Evolutionary conservation across 495 filamentous ascomycete species (phyloP).

Genomic region (Penicillium herquei): DNA sequence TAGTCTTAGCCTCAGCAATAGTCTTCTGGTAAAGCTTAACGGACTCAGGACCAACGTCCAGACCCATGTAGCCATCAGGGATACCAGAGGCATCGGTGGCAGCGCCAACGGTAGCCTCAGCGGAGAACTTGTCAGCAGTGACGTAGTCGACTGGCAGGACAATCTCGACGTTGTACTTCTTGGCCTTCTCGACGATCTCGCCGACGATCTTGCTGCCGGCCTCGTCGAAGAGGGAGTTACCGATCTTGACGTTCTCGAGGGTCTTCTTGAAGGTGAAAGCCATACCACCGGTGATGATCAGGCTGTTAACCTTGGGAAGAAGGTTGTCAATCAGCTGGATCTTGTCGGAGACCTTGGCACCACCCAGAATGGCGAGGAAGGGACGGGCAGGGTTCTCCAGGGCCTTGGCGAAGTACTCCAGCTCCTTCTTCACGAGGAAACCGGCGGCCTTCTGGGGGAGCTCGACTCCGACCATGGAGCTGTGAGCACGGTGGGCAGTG

Average conservation of each 20-base stretch:
- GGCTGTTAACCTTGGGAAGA: slow-evolving; percentile 91
- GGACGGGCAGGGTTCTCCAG: slow-evolving; percentile 90
- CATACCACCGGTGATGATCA: slow-evolving; percentile 98
- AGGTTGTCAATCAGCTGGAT: slow-evolving; percentile 99
- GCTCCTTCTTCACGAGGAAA: slow-evolving; percentile 99
- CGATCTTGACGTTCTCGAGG: slow-evolving; percentile 83
- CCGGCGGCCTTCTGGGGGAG: slow-evolving; percentile 94
- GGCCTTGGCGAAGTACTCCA: slow-evolving; percentile 98
- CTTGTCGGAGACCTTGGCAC: slow-evolving; percentile 98
- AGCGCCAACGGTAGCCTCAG: slow-evolving; percentile 74
- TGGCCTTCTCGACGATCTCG: slow-evolving; percentile 86
- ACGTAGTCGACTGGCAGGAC: slow-evolving; percentile 94
- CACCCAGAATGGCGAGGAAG: slow-evolving; percentile 98
- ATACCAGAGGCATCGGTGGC: slow-evolving; percentile 88
- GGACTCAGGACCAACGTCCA: slow-evolving; percentile 89
- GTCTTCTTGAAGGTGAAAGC: slow-evolving; percentile 99
- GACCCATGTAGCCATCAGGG: slow-evolving; percentile 94
- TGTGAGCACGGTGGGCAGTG: slow-evolving; percentile 96
- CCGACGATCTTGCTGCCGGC: slow-evolving; percentile 89
- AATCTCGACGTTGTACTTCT: slow-evolving; percentile 91
- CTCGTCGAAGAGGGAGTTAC: slow-evolving; percentile 91
- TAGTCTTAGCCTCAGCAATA: slow-evolving; percentile 87
- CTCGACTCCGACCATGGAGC: slow-evolving; percentile 96
- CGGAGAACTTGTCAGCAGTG: slow-evolving; percentile 90
- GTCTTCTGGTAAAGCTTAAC: slow-evolving; percentile 80